Conservation (phyloP, 73 alveolate genomes). For the Stentor roeselii region DNA sequence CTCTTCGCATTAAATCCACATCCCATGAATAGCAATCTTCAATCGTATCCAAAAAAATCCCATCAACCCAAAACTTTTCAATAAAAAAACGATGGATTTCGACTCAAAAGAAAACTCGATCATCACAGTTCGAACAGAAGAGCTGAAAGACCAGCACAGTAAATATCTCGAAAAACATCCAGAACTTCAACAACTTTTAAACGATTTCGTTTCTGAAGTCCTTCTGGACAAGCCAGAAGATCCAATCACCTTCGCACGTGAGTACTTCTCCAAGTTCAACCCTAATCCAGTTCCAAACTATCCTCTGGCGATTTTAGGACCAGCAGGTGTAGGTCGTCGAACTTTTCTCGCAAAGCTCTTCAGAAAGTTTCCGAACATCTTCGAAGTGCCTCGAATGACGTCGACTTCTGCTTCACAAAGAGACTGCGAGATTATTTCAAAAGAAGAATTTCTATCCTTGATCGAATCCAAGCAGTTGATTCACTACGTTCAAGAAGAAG, state of each 20-base stretch:
- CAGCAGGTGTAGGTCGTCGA: conserved; percentile 85
- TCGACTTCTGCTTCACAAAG: conserved; percentile 52
- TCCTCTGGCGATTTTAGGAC: conserved; percentile 85
- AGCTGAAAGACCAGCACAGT: conserved; percentile 50
- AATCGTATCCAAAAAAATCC: too few species aligned
- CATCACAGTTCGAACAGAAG: conserved; percentile 21
- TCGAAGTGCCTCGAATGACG: conserved; percentile 36
- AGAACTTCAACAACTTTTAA: conserved; percentile 77
- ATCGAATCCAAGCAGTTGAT: conserved; percentile 57
- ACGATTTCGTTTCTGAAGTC: conserved; percentile 78
- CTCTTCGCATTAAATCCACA: too few species aligned
- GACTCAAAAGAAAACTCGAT: conserved; percentile 19
- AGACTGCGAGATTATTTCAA: conserved; percentile 55
- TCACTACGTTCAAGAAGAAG: conserved; percentile 53
- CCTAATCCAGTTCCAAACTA: conserved; percentile 81
- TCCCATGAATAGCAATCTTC: too few species aligned
- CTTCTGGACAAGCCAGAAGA: conserved; percentile 89
- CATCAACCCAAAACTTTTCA: too few species aligned
- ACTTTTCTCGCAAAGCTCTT: conserved; percentile 53
- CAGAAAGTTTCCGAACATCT: conserved; percentile 62
- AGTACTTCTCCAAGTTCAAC: conserved; percentile 82
- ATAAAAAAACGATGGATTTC: not conserved
- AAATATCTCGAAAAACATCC: conserved; percentile 69
- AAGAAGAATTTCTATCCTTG: conserved; percentile 70
- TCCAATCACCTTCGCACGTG: conserved; percentile 80